Evolutionary conservation across 2,329 filamentous ascomycete species (phyloP), one percentile per base, ranked within the genome.

Genomic region (Aspergillus niger): DNA sequence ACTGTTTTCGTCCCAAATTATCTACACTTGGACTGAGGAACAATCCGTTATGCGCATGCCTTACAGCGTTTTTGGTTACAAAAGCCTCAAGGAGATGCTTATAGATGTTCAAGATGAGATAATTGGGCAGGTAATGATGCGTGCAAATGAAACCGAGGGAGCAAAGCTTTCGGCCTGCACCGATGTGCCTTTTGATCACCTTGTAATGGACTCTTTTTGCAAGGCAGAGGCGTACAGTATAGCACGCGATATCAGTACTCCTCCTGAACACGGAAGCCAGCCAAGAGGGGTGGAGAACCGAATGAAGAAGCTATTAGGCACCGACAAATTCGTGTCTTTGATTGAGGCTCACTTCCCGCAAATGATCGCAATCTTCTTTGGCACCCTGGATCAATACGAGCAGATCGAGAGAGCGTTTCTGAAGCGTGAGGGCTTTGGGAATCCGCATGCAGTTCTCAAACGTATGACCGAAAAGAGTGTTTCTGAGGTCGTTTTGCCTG

Each of bases 21-120:
- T 98, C 3, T 97, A 91, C 72, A 97, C 92, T 0, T 99, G 93
- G 94, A 85, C 96, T 3, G 87, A 91, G 63, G 78, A 79, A 0
- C 85, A 89, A 60, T 77, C 79, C 1, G 79, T 97, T 7, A 80
- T 84, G n/a, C 82, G 86, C 3, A 90, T 99, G 52, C 94, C 95
- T 0, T 97, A 86, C 70, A 80, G 83, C n/a, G 90, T 95, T 2
- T 99, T 99, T 74, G 89, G 88, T 1, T 99, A 96, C 70, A 60
- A 76, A 1, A 86, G 78, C 15, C 82, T 98, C 2, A 74, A 81
- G 17, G 87, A 91, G 4, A 83, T 99, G 55, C 75, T 97, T 2
- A 71, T 76, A 5, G 86, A 91, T 61, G 86, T 90, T 5, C 86
- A 92, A 71, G 86, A 89, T 32, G 95, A 99, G 74, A 84, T 91